phyloP scores from a whole-genome alignment of 768 basidiomycete genomes.

The Termitomyces sp. region DNA sequence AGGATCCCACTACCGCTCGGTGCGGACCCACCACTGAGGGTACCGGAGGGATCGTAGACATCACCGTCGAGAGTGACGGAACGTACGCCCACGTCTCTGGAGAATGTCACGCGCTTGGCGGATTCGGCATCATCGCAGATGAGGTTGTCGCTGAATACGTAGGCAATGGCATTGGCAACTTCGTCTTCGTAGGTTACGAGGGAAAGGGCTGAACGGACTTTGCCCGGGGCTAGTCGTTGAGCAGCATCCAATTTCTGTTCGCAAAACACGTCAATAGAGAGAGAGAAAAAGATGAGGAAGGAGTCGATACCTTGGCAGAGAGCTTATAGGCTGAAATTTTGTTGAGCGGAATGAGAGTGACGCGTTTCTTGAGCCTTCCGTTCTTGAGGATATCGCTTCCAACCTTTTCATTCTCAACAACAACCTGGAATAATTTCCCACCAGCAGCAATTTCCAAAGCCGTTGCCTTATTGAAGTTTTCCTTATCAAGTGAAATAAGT shows the following conservation, averaged over 20 bases:
- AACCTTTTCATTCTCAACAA: slow-evolving; percentile 86
- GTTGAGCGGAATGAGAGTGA: slow-evolving; percentile 91
- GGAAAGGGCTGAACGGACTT: slow-evolving; percentile 83
- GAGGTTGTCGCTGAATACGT: slow-evolving; percentile 89
- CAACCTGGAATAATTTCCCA: slow-evolving; percentile 85
- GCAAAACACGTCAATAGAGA: neutral
- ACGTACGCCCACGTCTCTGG: slow-evolving; percentile 55
- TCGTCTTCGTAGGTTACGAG: slow-evolving; percentile 80
- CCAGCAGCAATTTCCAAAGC: slow-evolving; percentile 94
- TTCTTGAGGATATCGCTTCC: slow-evolving; percentile 81
- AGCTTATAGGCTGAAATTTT: slow-evolving; percentile 70
- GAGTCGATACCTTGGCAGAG: slow-evolving; percentile 32
- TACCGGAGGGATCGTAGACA: slow-evolving; percentile 94
- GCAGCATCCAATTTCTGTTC: slow-evolving; percentile 73
- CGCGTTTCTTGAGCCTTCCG: slow-evolving; percentile 70
- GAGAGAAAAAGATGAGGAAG: neutral
- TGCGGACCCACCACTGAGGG: slow-evolving; percentile 85
- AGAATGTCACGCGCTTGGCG: slow-evolving; percentile 86
- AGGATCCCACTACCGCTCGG: slow-evolving; percentile 71
- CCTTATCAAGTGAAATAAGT: slow-evolving; percentile 69
- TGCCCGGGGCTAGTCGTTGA: slow-evolving; percentile 65
- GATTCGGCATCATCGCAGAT: slow-evolving; percentile 86
- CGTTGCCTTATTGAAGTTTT: slow-evolving; percentile 74
- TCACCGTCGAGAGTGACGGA: slow-evolving; percentile 95
- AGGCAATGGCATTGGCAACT: slow-evolving; percentile 84